Evolutionary conservation across 2,329 filamentous ascomycete genomes (phyloP), one percentile per base, ranked within the genome.

Genomic region (Penicillium sp.): DNA sequence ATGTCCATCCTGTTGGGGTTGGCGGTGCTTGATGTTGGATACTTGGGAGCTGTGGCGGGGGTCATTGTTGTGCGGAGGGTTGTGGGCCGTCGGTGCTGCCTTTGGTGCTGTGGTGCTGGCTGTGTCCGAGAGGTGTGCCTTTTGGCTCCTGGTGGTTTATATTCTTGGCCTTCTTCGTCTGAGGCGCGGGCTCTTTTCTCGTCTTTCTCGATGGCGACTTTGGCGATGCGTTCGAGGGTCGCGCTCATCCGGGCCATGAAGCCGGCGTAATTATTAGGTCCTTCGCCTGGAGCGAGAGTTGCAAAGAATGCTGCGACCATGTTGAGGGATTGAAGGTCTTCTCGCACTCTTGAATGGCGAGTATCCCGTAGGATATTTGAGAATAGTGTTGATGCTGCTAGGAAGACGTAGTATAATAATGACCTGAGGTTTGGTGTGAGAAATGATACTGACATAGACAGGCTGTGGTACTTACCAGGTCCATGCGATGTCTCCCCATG

Each of bases 341-440:
- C 90, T 61, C 89, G 86, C 21, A 91, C 91, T 33, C 90, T 84
- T 1, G 89, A 84, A 68, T 96, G 90, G 56, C 93, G 84, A 0
- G 91, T 91, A 65, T 97, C 96, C 68, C 97, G 93, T 1, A 97
- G 75, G 49, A 97, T 94, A 67, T 95, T 95, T 57, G 91, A 91
- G 69, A 97, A 97, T 2, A 97, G 79, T 0, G 93, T 96, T 56
- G 97, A 91, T 5, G 96, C 84, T 0, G 94, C 89, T 0, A 93
- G 92, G 12, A 97, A 93, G 0, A 94, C 91, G 75, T 95, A 97
- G 76, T 97, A 97, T 21, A 97, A 79, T 59, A 96, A 88, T 68
- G 96, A 84, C 91, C 83, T 85, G 6, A 21, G 13, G 31, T 29
- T 60, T 51, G 10, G 29, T 48, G 25, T 45, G 21, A 56, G 56